A percentile compares a stretch with the other conserved stretches of the same genome.
phyloP scores from a whole-genome alignment of 2,329 filamentous ascomycete genomes.

The Fonsecaea multimorphosa region DNA sequence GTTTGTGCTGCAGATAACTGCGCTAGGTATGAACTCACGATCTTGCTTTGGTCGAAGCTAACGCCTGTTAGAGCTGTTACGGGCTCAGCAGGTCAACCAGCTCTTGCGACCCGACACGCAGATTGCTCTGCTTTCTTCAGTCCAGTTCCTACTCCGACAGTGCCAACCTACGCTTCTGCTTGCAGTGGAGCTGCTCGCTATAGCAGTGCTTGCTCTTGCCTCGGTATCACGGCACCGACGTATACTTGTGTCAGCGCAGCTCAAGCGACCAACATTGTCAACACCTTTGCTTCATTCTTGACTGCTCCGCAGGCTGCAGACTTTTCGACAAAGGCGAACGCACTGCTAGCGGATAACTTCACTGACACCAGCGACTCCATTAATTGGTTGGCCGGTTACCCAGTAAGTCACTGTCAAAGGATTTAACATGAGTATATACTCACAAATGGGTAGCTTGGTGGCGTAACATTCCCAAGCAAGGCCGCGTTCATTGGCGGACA shows the following conservation, averaged over 20 bases:
- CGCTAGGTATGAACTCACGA: slow-evolving; percentile 20
- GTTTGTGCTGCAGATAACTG: slow-evolving; percentile 28
- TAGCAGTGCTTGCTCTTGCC: slow-evolving; percentile 28
- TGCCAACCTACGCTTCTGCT: slow-evolving; percentile 28
- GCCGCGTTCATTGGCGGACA: slow-evolving; percentile 35
- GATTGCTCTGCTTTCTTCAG: slow-evolving; percentile 29
- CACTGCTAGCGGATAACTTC: slow-evolving; percentile 32
- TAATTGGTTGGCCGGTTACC: slow-evolving; percentile 28
- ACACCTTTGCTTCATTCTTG: slow-evolving; percentile 30
- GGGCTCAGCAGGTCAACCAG: slow-evolving; percentile 16
- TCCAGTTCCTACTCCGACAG: slow-evolving; percentile 18
- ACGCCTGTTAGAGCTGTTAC: slow-evolving; percentile 22
- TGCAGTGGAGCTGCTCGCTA: slow-evolving; percentile 20
- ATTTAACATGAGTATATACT: background rate
- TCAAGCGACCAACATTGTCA: slow-evolving; percentile 26
- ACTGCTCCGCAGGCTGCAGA: slow-evolving; percentile 29
- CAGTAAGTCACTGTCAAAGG: slow-evolving; percentile 17
- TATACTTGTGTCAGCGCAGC: slow-evolving; percentile 21
- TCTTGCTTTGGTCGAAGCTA: background rate
- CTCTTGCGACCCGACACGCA: slow-evolving; percentile 26
- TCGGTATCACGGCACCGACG: slow-evolving; percentile 20
- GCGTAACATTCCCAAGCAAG: slow-evolving; percentile 28
- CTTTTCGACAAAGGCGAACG: slow-evolving; percentile 31
- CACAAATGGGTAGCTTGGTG: slow-evolving; percentile 14
- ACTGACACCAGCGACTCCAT: slow-evolving; percentile 35